Evolutionary conservation across 148 eudicot species (phyloP), one percentile per base, ranked within the genome.

Genomic region (Suaeda aralocaspica): DNA sequence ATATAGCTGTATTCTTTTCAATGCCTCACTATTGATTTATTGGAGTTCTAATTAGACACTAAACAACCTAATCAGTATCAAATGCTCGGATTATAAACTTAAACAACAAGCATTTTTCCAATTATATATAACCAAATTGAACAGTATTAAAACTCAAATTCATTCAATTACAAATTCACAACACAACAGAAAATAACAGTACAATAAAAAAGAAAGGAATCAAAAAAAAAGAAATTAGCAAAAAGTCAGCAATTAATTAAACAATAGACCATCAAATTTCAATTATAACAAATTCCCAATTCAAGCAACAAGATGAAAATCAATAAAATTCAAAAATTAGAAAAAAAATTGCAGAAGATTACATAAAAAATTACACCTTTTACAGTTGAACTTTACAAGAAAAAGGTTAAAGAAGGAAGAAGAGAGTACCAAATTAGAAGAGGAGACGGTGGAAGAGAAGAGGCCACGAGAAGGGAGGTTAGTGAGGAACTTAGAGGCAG

Each of bases 381-480:
- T 64, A 19, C 24, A 24, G 18, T 12, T 7, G 5, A 4, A 36
- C 41, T 36, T n/a, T 36, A 36, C 41, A 36, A 36, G 8, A 36
- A 36, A 36, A 36, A 36, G 1, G 18, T 11, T 2, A 39, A 13
- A 21, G 11, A 45, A 31, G 29, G 50, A 68, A 5, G 9, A 62
- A 62, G 60, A 49, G 58, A 82, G 5, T 71, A 88, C 96, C 85
- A 82, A 77, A 82, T 84, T 82, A 24, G 92, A 76, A 55, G 97
- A 87, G 52, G 81, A 56, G 49, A 86, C 79, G 57, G 86, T 73
- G 69, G 97, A 83, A 52, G 93, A 83, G 78, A 89, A 81, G 75
- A 84, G 78, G 74, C 98, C 98, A 44, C 96, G 92, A 63, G 92
- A 89, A 59, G 97, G 97, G 16, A 92, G 91, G 81, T 81, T 68